Percentiles rank a stretch among this genome's conserved stretches.
Conservation (phyloP, 768 basidiomycete species). For the Phaeotremella fagi region DNA sequence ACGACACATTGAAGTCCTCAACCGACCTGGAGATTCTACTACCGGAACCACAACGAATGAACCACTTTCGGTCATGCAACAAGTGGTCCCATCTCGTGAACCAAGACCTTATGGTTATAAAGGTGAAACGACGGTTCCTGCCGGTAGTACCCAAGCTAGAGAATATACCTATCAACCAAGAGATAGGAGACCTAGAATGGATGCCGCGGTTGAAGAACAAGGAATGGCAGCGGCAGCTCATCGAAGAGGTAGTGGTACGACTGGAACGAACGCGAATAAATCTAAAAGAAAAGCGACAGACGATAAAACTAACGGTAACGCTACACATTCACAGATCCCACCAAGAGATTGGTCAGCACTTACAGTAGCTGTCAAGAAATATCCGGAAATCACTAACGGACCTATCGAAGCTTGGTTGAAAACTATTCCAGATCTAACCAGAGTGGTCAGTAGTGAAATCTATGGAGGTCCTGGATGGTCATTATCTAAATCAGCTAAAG, state of each 20-base stretch:
- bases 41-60: not conserved
- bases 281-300: constrained; percentile 29
- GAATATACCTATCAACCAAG: constrained; percentile 31
- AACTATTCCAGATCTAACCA: constrained; percentile 19
- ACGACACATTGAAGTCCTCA: constrained; percentile 29
- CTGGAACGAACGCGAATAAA: constrained; percentile 1
- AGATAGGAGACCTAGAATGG: constrained; percentile 38
- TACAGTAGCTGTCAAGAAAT: constrained; percentile 10
- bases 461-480: constrained; percentile 34
- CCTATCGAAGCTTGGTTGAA: constrained; percentile 39
- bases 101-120: constrained; percentile 38
- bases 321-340: constrained; percentile 1
- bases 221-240: constrained; percentile 12
- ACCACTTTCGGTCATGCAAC: constrained; percentile 17
- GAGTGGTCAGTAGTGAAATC: constrained; percentile 14
- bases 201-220: constrained; percentile 38
- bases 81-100: constrained; percentile 36
- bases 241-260: constrained; percentile 13
- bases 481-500: constrained; percentile 10
- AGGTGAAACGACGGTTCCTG: constrained; percentile 19
- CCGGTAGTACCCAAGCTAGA: constrained; percentile 6
- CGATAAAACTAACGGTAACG: constrained; percentile 8
- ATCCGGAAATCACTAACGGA: constrained; percentile 29
- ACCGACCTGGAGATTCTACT: constrained; percentile 13
- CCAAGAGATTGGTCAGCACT: constrained; percentile 19